Evolutionary conservation across 805 yeast species (phyloP), one percentile per base, ranked within the genome.

Genomic region (Yarrowia deformans): DNA sequence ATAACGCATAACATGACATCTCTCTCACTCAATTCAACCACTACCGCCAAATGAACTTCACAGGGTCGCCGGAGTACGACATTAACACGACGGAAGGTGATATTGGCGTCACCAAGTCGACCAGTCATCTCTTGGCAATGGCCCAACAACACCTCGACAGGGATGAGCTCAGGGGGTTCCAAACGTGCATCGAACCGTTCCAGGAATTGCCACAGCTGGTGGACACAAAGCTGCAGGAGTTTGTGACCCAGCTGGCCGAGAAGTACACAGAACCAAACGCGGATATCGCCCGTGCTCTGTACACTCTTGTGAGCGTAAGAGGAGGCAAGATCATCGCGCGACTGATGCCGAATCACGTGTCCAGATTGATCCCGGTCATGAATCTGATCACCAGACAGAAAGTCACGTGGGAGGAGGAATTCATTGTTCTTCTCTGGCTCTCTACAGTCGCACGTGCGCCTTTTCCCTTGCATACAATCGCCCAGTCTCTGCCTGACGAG

Each of bases 371-470:
- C 0, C 64, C 69, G 8, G 48, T 61, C 39, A 39, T 49, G 40
- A 9, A 34, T 1, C 63, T 56, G 14, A 40, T 50, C 7, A 14
- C 70, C 8, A 58, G 70, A 10, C 70, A 71, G 12, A 45, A 37
- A 35, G 74, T 68, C 6, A 55, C 71, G 8, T 86, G 89, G 90
- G 81, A 83, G 61, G 80, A 80, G 39, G 75, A 79, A 43, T 87
- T 80, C 69, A 77, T 88, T 12, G 74, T 87, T 50, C 77, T 92
- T 9, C 79, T 90, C 3, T 93, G 97, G 97, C 81, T 91, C 10
- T 83, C 89, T 0, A 85, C 88, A 10, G 78, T 93, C 29, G 83
- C 87, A 0, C 79, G 90, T n/a, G 85, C 88, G 0, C 98, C 98
- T 0, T 93, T 93, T 74, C 83, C 85, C 1, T 79, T 93, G 34